A percentile compares a stretch with the other conserved stretches of the same genome.
These are phyloP conservation scores for Solanum clarkiae DNA, from an alignment of 257 asterid genomes.

Conservation along the genomic window DNA sequence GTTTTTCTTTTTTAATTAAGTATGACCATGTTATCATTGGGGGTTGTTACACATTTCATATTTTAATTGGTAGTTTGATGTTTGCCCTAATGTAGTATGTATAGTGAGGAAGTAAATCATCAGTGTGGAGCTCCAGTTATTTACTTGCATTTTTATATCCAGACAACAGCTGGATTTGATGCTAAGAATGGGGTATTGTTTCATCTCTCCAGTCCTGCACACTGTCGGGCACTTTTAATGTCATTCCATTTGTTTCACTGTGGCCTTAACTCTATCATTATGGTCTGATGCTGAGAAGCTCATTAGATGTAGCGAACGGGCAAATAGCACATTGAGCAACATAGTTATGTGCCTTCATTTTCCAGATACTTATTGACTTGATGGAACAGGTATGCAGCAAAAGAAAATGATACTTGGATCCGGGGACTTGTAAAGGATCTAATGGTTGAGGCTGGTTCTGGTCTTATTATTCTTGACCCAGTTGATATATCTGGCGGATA, in stretches of 20 bases:
- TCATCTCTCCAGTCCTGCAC: neutral
- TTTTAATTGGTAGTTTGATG: neutral
- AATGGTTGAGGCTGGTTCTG: conserved; percentile 92
- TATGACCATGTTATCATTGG: neutral
- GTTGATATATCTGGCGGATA: conserved; percentile 91
- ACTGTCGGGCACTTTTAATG: neutral
- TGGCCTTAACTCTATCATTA: neutral
- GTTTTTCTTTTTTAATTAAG: neutral
- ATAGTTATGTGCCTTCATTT: neutral
- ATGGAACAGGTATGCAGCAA: conserved; percentile 80
- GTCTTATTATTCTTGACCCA: conserved; percentile 94
- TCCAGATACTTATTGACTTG: neutral
- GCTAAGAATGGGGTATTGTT: neutral
- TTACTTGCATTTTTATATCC: neutral
- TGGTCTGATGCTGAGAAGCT: neutral
- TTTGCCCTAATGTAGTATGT: neutral
- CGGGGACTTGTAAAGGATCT: conserved; percentile 88
- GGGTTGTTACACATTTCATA: neutral
- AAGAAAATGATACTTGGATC: conserved; percentile 90
- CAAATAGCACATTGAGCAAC: neutral
- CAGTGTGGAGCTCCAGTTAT: neutral
- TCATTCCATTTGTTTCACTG: neutral
- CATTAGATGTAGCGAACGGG: neutral
- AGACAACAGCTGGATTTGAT: neutral
- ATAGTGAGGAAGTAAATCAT: neutral